Percentiles rank a stretch among this genome's conserved stretches.
Conservation (phyloP, 805 yeast species). For the Tetrapisispora fleetii region DNA sequence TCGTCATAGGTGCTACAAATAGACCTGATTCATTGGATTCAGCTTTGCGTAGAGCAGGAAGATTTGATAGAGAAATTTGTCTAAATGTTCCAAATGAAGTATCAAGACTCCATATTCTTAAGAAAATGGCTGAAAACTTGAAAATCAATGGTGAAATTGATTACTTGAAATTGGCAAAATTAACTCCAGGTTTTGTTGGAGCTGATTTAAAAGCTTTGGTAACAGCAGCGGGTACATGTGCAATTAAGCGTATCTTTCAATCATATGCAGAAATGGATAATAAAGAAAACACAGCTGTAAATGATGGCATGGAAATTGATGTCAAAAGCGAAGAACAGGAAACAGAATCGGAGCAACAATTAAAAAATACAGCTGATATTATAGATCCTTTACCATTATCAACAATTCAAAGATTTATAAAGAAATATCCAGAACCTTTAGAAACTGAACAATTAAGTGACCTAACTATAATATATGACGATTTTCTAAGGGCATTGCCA, state of each 20-base stretch:
- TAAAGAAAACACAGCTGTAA: slow-evolving; percentile 11
- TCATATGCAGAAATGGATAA: slow-evolving; percentile 28
- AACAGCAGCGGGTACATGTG: slow-evolving; percentile 90
- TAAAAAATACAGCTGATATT: slow-evolving; percentile 28
- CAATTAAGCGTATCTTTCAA: slow-evolving; percentile 83
- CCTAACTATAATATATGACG: slow-evolving; percentile 64
- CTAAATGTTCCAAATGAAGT: slow-evolving; percentile 89
- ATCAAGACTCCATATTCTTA: slow-evolving; percentile 65
- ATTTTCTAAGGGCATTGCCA: slow-evolving; percentile 78
- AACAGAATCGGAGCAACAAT: slow-evolving; percentile 7
- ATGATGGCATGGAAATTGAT: slow-evolving; percentile 27
- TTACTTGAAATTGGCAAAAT: slow-evolving; percentile 64
- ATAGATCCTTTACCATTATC: slow-evolving; percentile 36
- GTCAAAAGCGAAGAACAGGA: neutral
- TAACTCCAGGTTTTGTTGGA: slow-evolving; percentile 96
- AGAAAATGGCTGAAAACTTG: slow-evolving; percentile 59
- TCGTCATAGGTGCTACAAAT: slow-evolving; percentile 92
- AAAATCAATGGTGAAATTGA: slow-evolving; percentile 65
- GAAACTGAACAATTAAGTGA: slow-evolving; percentile 67
- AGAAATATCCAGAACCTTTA: slow-evolving; percentile 70
- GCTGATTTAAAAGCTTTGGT: slow-evolving; percentile 92
- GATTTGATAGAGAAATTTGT: slow-evolving; percentile 92
- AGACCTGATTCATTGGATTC: slow-evolving; percentile 93
- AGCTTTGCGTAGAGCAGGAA: slow-evolving; percentile 90
- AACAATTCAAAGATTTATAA: slow-evolving; percentile 62